Evolutionary conservation across 305 asterid genomes (phyloP).

Genomic region (Salvia sclarea): DNA sequence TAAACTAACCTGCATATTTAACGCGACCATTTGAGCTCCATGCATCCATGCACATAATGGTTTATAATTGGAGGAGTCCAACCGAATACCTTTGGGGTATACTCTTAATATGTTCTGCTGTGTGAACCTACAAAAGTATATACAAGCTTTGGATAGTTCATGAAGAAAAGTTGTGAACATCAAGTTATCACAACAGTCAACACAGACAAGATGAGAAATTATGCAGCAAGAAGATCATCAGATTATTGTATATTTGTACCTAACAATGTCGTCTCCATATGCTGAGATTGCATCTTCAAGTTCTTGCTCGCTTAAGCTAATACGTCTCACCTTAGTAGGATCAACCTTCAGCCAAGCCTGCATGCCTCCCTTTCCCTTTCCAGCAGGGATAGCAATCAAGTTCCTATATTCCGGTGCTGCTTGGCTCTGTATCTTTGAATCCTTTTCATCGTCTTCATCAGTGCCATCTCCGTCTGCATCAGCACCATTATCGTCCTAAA

Average conservation of each 20-base stretch:
- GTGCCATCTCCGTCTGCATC: slow-evolving; percentile 39
- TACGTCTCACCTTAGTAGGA: slow-evolving; percentile 80
- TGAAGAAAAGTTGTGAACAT: not conserved
- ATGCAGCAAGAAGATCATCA: not conserved
- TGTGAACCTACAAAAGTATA: slow-evolving; percentile 58
- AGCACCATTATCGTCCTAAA: slow-evolving; percentile 18
- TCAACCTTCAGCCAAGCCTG: slow-evolving; percentile 70
- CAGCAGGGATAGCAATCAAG: slow-evolving; percentile 90
- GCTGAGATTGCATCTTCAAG: slow-evolving; percentile 67
- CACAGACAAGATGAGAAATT: not conserved
- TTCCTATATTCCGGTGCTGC: slow-evolving; percentile 60
- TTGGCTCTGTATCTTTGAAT: slow-evolving; percentile 41
- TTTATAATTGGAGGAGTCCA: slow-evolving; percentile 84
- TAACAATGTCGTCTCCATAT: slow-evolving; percentile 62
- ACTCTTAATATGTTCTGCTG: slow-evolving; percentile 71
- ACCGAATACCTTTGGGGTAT: slow-evolving; percentile 81
- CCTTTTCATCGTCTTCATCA: slow-evolving; percentile 52
- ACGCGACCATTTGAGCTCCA: slow-evolving; percentile 95
- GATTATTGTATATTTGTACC: slow-evolving; percentile 38
- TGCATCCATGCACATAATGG: slow-evolving; percentile 85
- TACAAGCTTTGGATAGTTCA: not conserved
- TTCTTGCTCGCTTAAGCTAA: slow-evolving; percentile 83
- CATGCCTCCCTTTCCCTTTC: slow-evolving; percentile 89
- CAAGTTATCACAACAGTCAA: slow-evolving; percentile 8
- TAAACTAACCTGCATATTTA: slow-evolving; percentile 81